Base-by-base conservation (phyloP, 495 filamentous ascomycete genomes). In the Daldinia loculata region DNA sequence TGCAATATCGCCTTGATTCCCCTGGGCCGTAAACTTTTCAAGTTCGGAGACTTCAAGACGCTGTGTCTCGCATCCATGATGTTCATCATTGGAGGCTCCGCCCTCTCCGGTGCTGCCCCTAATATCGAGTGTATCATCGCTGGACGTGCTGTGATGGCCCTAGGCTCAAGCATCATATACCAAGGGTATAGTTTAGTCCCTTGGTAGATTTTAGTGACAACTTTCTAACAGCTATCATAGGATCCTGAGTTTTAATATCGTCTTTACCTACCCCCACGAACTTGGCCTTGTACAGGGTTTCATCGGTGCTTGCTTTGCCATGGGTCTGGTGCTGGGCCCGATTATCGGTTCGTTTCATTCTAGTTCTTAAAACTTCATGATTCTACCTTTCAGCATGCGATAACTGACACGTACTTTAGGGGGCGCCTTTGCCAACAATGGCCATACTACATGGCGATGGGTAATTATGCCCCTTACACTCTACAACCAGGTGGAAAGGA, bases 281-380 rank as follows among this genome's bases (percentile, higher is more conserved):
- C 76, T 84, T 1, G 81, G 80, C 0, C 76, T 78, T n/a, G 86
- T 86, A 58, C 72, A 87, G 29, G 80, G 79, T 27, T 69, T 77
- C 5, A 77, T 78, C 9, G 79, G 78, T 2, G 65, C 76, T 6
- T 75, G 63, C 8, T 89, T 83, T 79, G 87, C 85, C n/a, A 26
- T 83, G 0, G 86, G 85, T 17, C 81, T 79, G 1, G 76, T 86
- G 0, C 74, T 87, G 0, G 89, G 88, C 9, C 89, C 88, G 6
- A 75, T 90, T 63, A 80, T 91, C 61, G 89, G 88, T n/a, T 59
- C 15, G 74, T 68, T 24, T 38, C 24, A 36, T 56, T 29, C 19
- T n/a, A 12, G 5, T 43, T 17, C 24, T 17, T 41, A 17, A 22
- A 15, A 36, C 0, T 2, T 41, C 41, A n/a, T 22, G 12, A 2